Conservation (phyloP, 495 filamentous ascomycete species). For the Xylaria palmicola region DNA sequence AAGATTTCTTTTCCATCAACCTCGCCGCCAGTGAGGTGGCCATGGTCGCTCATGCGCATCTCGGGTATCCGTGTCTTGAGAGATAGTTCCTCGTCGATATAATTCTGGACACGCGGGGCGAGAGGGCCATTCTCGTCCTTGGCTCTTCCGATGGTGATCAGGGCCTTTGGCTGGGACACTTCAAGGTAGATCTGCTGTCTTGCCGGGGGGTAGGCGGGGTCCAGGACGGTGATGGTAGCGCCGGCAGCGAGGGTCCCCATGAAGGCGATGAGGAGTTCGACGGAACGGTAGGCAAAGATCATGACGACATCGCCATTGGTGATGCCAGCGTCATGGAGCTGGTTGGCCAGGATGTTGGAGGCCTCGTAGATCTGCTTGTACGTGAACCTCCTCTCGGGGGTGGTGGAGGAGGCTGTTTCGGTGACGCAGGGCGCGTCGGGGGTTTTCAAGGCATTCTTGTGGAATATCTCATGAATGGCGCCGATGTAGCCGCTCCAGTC, state of each 20-base stretch:
- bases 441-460: conserved; percentile 44
- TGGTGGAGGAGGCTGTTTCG: conserved; percentile 64
- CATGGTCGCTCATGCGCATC: conserved; percentile 70
- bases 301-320: conserved; percentile 84
- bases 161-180: conserved; percentile 72
- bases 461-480: conserved; percentile 73
- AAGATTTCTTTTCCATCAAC: conserved; percentile 67
- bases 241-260: conserved; percentile 63
- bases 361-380: conserved; percentile 86
- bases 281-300: conserved; percentile 81
- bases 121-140: conserved; percentile 69
- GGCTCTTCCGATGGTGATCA: conserved; percentile 77
- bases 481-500: conserved; percentile 82
- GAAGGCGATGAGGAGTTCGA: conserved; percentile 67
- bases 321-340: conserved; percentile 69
- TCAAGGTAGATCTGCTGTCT: conserved; percentile 84
- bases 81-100: conserved; percentile 70
- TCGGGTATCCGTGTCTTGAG: conserved; percentile 77
- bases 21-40: conserved; percentile 67
- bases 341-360: conserved; percentile 76
- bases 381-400: conserved; percentile 68
- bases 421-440: not conserved
- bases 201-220: conserved; percentile 84
- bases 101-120: conserved; percentile 66
- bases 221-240: conserved; percentile 78